phyloP scores from a whole-genome alignment of 2,329 filamentous ascomycete species.

The Chalaropsis thielavioides region DNA sequence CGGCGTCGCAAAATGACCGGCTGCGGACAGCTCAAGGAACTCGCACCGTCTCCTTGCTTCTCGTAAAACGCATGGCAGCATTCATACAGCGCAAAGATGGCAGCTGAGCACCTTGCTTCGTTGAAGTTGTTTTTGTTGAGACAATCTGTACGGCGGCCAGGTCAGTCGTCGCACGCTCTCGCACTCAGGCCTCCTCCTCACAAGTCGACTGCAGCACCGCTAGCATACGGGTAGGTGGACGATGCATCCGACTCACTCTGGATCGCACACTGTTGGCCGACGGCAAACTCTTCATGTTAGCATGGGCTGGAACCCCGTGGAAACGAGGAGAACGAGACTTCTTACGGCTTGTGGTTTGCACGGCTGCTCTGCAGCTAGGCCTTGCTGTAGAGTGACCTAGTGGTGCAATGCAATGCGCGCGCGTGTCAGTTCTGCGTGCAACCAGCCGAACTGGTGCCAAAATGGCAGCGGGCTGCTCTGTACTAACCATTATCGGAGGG shows the following conservation, averaged over 20 bases:
- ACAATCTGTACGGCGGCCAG: constrained; percentile 58
- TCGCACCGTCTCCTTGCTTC: constrained; percentile 59
- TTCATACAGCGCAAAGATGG: constrained; percentile 78
- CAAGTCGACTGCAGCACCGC: no score
- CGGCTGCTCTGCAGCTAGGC: constrained; percentile 46
- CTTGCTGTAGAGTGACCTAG: constrained; percentile 15
- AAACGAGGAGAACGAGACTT: constrained; percentile 7
- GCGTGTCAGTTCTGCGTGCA: neutral
- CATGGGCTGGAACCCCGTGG: neutral
- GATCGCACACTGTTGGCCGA: constrained; percentile 63
- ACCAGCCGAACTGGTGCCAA: neutral
- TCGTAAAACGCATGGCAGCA: constrained; percentile 87
- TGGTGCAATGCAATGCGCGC: neutral
- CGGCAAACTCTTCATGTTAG: neutral
- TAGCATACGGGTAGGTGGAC: neutral
- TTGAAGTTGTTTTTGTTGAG: constrained; percentile 72
- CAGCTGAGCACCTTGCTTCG: constrained; percentile 63
- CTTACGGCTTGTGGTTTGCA: constrained; percentile 74
- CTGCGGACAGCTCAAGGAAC: constrained; percentile 73
- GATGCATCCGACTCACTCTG: constrained; percentile 46
- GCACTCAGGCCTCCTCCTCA: no score
- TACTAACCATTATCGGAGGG: constrained; percentile 1
- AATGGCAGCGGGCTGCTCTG: neutral
- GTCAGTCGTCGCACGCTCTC: constrained; percentile 69
- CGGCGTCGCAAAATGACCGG: constrained; percentile 50